Evolutionary conservation across 2,329 filamentous ascomycete species (phyloP).

Genomic region (Trichoderma arundinaceum): DNA sequence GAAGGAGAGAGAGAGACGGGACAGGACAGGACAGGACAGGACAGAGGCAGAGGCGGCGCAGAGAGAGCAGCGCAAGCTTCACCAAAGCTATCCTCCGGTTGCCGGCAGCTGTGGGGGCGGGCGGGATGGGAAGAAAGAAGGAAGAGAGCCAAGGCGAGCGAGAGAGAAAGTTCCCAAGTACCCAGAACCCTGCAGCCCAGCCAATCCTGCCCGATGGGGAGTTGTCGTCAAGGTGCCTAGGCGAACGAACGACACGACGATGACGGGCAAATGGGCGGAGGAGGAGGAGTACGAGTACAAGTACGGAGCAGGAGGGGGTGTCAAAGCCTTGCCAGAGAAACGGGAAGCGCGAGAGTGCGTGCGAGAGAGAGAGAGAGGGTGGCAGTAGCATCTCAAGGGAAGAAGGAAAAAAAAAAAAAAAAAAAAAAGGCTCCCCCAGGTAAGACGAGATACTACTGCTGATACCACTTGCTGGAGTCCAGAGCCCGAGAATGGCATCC

Average conservation of each 20-base stretch:
- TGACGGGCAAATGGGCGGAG: conserved; percentile 23
- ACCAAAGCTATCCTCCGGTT: conserved; percentile 26
- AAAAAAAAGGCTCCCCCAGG: conserved; percentile 6
- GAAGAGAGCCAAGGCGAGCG: conserved; percentile 25
- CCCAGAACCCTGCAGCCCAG: conserved; percentile 29
- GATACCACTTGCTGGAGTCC: conserved; percentile 2
- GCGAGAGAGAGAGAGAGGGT: conserved; percentile 19
- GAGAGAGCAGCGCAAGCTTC: conserved; percentile 19
- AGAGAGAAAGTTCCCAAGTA: conserved; percentile 25
- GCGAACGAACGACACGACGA: conserved; percentile 21
- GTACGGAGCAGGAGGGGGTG: conserved; percentile 11
- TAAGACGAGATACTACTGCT: conserved; percentile 18
- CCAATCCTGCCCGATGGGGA: conserved; percentile 28
- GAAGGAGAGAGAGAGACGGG: background rate
- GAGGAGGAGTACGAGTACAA: too few species aligned
- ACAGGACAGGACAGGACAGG: background rate
- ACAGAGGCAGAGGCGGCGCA: background rate
- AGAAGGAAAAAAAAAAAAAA: conserved; percentile 10
- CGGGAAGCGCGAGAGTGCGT: conserved; percentile 10
- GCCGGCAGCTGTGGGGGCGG: conserved; percentile 31
- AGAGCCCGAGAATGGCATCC: conserved; percentile 19
- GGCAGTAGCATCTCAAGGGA: conserved; percentile 3
- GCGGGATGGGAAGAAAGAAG: conserved; percentile 19
- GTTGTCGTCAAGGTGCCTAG: conserved; percentile 1
- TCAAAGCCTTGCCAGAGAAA: conserved; percentile 1